Percentiles rank a stretch among this genome's conserved stretches.
Evolutionary conservation across 2,329 filamentous ascomycete genomes (phyloP).

Genomic region (Sarocladiaceae sp.): DNA sequence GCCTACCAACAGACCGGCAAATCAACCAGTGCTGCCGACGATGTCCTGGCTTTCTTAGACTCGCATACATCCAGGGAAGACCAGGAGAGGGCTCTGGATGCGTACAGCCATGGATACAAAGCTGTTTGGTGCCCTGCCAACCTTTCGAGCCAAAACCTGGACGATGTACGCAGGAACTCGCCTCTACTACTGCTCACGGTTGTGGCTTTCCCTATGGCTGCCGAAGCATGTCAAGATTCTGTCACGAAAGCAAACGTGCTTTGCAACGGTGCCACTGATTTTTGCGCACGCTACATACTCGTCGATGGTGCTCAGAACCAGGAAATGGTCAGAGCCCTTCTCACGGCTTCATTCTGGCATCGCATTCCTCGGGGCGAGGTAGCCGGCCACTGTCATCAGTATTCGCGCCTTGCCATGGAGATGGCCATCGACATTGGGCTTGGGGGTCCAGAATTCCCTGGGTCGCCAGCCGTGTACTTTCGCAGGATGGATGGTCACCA

Average conservation of each 20-base stretch:
- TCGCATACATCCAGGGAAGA: neutral
- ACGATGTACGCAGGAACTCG: neutral
- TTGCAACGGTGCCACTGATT: neutral
- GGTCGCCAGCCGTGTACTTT: neutral
- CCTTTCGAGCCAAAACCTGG: neutral
- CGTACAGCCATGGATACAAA: conserved; percentile 4
- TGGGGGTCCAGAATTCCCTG: neutral
- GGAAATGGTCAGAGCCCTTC: neutral
- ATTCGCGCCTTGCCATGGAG: conserved; percentile 1
- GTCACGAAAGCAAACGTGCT: neutral
- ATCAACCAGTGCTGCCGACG: neutral
- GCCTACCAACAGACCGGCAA: neutral
- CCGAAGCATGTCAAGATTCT: neutral
- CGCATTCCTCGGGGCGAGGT: conserved; percentile 4
- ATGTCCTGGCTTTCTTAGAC: neutral
- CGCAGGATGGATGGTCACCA: conserved; percentile 3
- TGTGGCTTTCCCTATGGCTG: neutral
- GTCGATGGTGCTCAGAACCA: neutral
- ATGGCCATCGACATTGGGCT: conserved; percentile 7
- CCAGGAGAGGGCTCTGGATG: neutral
- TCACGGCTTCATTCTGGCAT: conserved; percentile 1
- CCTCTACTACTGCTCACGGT: neutral
- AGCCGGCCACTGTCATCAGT: conserved; percentile 1
- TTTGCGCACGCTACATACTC: neutral
- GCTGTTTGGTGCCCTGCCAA: conserved; percentile 1